These are phyloP conservation scores for Rugonectria rugulosa DNA, from an alignment of 2,329 filamentous ascomycete genomes.

Conservation along the genomic window DNA sequence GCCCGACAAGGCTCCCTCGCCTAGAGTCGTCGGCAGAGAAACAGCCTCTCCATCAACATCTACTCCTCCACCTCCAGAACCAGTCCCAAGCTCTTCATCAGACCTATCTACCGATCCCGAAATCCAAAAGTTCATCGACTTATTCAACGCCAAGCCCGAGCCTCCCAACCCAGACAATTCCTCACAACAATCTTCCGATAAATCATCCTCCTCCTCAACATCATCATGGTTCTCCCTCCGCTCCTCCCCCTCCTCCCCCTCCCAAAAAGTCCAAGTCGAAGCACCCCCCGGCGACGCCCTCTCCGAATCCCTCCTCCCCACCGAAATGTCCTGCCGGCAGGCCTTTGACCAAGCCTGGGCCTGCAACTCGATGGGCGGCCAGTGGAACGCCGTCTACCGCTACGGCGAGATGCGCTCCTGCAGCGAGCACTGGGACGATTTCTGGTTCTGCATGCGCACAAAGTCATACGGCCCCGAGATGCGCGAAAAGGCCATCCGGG, in stretches of 20 bases:
- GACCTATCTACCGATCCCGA: slow-evolving; percentile 54
- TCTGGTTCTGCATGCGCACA: slow-evolving; percentile 97
- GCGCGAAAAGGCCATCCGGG: slow-evolving; percentile 68
- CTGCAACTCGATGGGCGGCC: slow-evolving; percentile 89
- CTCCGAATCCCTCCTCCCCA: slow-evolving; percentile 76
- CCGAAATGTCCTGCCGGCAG: slow-evolving; percentile 85
- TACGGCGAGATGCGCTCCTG: slow-evolving; percentile 80
- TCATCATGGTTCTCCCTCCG: slow-evolving; percentile 47
- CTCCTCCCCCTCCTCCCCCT: slow-evolving; percentile 37
- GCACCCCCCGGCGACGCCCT: slow-evolving; percentile 52
- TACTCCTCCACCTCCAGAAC: slow-evolving; percentile 26
- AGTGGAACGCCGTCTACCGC: slow-evolving; percentile 92
- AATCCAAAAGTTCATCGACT: slow-evolving; percentile 61
- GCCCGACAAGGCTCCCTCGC: slow-evolving; percentile 37
- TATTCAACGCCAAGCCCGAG: slow-evolving; percentile 46
- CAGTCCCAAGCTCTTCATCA: slow-evolving; percentile 27
- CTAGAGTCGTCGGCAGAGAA: slow-evolving; percentile 31
- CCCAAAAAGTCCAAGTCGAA: slow-evolving; percentile 25
- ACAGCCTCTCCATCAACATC: slow-evolving; percentile 31
- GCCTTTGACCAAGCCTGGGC: slow-evolving; percentile 95
- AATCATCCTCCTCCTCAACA: slow-evolving; percentile 43
- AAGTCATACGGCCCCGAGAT: slow-evolving; percentile 67
- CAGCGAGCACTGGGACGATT: slow-evolving; percentile 87
- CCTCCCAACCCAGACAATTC: slow-evolving; percentile 39
- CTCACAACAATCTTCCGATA: slow-evolving; percentile 32